Base-by-base conservation (phyloP, 208 protist species). In the Crithidia mellificae region DNA sequence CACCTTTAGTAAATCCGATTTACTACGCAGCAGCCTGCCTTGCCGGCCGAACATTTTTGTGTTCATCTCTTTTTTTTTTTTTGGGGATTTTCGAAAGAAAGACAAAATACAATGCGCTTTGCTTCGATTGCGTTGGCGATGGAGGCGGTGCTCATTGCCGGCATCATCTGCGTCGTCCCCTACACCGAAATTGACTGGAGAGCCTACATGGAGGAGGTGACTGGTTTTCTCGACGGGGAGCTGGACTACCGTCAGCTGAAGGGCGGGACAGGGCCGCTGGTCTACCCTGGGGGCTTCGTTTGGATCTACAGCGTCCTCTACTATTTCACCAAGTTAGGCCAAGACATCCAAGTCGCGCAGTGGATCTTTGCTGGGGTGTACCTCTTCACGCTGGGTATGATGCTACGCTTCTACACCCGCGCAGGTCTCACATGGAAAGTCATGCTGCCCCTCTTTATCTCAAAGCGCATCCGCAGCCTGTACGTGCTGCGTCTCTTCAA, bases 121-220 rank as follows among this genome's bases (percentile, higher is more conserved):
- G 46, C 59, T 11, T 29, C 68, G 32, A 49, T 61, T 25, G 68
- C 68, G 20, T 69, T 78, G 24, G 39, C 47, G 14, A 25, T 69
- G 6, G 74, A 86, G 72, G 38, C 69, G 56, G 27, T 78, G 2
- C 46, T 87, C 29, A 78, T 86, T 17, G 27, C 78, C n/a, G 63
- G 44, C 27, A 53, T 90, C 41, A 59, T 92, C 52, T 25, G 47
- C 51, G 39, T 58, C 20, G 72, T 91, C 1, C 75, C 78, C 25
- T 95, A 93, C 80, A 97, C 87, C 6, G 90, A 95, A 62, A 96
- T 96, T 53, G 88, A 96, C 72, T 97, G 95, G 95, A 49, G 49
- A 47, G 88, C 89, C 14, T 98, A 98, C 74, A 97, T 98, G 90
- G 71, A 94, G 53, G 81, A 95, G 72, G 88, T 97, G 14, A 58